These are phyloP conservation scores for Tetraselmis striata DNA, from an alignment of 139 green algal genomes.

Conservation along the genomic window DNA sequence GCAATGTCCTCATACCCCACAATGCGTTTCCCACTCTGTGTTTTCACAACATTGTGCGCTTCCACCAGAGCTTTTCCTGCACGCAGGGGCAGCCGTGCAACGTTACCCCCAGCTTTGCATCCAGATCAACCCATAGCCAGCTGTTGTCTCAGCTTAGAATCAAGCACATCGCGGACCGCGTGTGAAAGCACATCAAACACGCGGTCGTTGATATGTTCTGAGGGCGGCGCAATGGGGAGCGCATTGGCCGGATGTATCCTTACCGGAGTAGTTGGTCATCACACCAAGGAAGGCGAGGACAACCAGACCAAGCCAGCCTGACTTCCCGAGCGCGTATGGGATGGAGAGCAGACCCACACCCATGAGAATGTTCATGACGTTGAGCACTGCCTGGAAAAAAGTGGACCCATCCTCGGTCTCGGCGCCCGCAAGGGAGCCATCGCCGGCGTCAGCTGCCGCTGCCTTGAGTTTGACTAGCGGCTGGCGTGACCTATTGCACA, in stretches of 20 bases:
- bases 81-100: not conserved
- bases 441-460: not conserved
- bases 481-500: no score
- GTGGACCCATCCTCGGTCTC: not conserved
- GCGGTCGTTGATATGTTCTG: no score
- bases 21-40: not conserved
- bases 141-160: not conserved
- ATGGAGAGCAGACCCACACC: slow-evolving; percentile 60
- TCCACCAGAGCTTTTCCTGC: slow-evolving; percentile 39
- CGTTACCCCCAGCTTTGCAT: no score
- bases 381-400: slow-evolving; percentile 16
- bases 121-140: no score
- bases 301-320: slow-evolving; percentile 47
- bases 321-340: slow-evolving; percentile 48
- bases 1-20: slow-evolving; percentile 60
- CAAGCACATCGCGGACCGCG: not conserved
- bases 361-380: slow-evolving; percentile 58
- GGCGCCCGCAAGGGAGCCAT: no score
- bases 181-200: not conserved
- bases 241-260: no score
- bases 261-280: slow-evolving; percentile 60
- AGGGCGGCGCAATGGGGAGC: no score
- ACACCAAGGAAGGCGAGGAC: slow-evolving; percentile 52
- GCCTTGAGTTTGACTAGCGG: not conserved
- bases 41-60: slow-evolving; percentile 28